Base-by-base conservation (phyloP, 306 rosid genomes). In the Abrus precatorius region DNA sequence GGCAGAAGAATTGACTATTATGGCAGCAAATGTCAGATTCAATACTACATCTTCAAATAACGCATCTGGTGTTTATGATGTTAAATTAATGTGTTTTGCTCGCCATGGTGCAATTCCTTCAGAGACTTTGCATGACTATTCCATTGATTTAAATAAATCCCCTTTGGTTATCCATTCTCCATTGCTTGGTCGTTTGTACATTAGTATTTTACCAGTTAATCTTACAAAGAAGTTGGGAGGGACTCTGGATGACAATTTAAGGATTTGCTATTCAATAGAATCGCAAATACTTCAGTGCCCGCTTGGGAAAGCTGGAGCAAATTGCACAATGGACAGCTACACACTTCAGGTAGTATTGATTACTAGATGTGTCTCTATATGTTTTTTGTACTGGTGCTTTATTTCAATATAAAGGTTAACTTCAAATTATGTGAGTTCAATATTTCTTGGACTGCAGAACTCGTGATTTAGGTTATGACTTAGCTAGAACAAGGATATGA, bases 21-120 rank as follows among this genome's bases (percentile, higher is more conserved):
- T 2, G 43, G 94, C 88, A 0, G 78, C 56, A 52, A 87, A 89
- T 81, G 77, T 93, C 85, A 89, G 74, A 49, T 74, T 89, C 81
- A 87, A 85, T 66, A 75, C n/a, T 50, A 76, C 87, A 63, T 49
- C 84, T 62, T 83, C 86, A 76, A 75, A 79, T 84, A 87, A 56
- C 57, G 50, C 66, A 80, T 79, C 80, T 44, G 76, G 84, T 64
- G 75, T 59, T 38, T 62, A 76, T 80, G 93, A 81, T 69, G 55
- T 88, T 71, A 87, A 65, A 62, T 84, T 96, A 75, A 83, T 75
- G 89, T 89, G 96, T 79, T 92, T 82, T 61, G 97, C 85, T 74
- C 98, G 94, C 71, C 96, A 88, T 56, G 98, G 98, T 66, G 94
- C 97, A 50, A 79, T 96, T 72, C 97, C 99, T 88, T 90, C 97